These are phyloP conservation scores for Kodamaea kaohsiungensis DNA, from an alignment of 805 yeast species.

Conservation along the genomic window DNA sequence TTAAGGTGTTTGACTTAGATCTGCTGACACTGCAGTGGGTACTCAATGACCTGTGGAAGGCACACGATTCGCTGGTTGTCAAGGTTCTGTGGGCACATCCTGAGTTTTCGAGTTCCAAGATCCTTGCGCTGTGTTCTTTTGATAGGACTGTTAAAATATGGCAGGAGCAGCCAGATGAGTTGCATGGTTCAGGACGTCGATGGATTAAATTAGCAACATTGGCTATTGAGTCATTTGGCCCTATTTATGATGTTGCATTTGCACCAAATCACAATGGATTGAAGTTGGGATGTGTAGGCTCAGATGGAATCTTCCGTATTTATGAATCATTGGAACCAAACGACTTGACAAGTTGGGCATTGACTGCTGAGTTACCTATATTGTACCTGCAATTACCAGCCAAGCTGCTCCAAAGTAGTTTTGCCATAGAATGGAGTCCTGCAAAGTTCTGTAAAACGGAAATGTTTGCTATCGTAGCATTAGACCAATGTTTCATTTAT, in stretches of 20 bases:
- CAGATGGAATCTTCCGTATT: slow-evolving; percentile 81
- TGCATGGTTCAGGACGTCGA: slow-evolving; percentile 74
- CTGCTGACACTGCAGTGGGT: slow-evolving; percentile 73
- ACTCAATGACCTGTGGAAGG: slow-evolving; percentile 87
- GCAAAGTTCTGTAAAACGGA: slow-evolving; percentile 73
- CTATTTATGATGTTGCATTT: slow-evolving; percentile 85
- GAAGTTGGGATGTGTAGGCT: slow-evolving; percentile 81
- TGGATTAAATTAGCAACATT: slow-evolving; percentile 78
- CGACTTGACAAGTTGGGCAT: slow-evolving; percentile 80
- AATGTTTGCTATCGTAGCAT: slow-evolving; percentile 77
- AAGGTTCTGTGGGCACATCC: slow-evolving; percentile 93
- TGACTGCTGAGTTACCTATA: slow-evolving; percentile 69
- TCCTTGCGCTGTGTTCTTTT: slow-evolving; percentile 84
- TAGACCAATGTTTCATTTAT: slow-evolving; percentile 86
- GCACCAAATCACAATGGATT: slow-evolving; percentile 85
- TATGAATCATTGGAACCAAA: slow-evolving; percentile 90
- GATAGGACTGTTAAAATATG: slow-evolving; percentile 88
- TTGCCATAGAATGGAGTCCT: slow-evolving; percentile 88
- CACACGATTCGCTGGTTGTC: slow-evolving; percentile 87
- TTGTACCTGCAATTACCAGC: slow-evolving; percentile 69
- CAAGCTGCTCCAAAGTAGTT: slow-evolving; percentile 79
- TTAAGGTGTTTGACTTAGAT: slow-evolving; percentile 83
- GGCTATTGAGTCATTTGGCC: slow-evolving; percentile 80
- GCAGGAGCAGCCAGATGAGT: slow-evolving; percentile 85
- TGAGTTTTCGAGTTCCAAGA: slow-evolving; percentile 71